These are phyloP conservation scores for Suhomyces sp. DNA, from an alignment of 805 yeast genomes.

Conservation along the genomic window DNA sequence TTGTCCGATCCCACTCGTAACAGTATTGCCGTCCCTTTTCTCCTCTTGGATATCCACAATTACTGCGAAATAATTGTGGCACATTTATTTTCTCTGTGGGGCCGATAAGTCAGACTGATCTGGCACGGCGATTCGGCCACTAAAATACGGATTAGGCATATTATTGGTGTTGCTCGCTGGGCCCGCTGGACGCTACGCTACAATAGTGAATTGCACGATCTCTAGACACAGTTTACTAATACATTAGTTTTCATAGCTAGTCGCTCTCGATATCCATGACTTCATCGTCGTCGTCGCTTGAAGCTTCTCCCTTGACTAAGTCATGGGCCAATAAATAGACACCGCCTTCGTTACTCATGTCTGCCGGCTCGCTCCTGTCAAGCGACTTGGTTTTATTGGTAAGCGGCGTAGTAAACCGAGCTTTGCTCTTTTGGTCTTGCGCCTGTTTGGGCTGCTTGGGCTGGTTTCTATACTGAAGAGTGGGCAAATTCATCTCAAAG, in stretches of 20 bases:
- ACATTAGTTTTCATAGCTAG: slow-evolving; percentile 13
- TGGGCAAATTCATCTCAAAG: slow-evolving; percentile 22
- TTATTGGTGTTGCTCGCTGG: background rate
- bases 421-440: slow-evolving; percentile 4
- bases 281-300: slow-evolving; percentile 53
- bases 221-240: background rate
- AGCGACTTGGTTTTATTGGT: slow-evolving; percentile 13
- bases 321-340: slow-evolving; percentile 37
- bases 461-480: slow-evolving; percentile 20
- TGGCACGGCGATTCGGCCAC: background rate
- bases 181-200: background rate
- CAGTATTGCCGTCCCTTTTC: background rate
- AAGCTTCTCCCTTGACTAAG: slow-evolving; percentile 44
- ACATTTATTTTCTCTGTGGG: background rate
- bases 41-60: background rate
- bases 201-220: background rate
- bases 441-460: background rate
- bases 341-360: slow-evolving; percentile 12
- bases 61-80: background rate
- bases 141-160: background rate
- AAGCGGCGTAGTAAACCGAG: slow-evolving; percentile 21
- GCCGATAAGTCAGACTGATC: background rate
- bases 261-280: slow-evolving; percentile 61
- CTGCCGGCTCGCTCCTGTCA: background rate
- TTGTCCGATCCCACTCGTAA: background rate